phyloP scores from a whole-genome alignment of 2,329 filamentous ascomycete species.

The Trichoderma atroviride region DNA sequence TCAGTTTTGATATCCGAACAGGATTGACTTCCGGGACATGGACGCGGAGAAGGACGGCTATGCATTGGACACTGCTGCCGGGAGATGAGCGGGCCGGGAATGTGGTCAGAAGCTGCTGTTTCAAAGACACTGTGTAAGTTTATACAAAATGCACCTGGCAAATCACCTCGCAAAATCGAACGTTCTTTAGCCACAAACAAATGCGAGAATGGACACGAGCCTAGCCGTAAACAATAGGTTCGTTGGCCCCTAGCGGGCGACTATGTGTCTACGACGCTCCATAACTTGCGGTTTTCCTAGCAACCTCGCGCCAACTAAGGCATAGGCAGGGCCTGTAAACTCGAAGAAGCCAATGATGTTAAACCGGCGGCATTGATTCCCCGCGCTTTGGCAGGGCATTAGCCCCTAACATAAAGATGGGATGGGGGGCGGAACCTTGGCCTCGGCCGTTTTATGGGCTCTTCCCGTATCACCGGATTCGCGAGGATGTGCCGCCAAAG shows the following conservation, averaged over 20 bases:
- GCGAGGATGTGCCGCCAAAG: background rate
- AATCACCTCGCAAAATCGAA: background rate
- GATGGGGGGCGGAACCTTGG: background rate
- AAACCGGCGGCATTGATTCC: constrained; percentile 15
- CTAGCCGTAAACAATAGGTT: background rate
- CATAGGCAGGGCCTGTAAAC: background rate
- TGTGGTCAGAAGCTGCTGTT: background rate
- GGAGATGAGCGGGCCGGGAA: constrained; percentile 12
- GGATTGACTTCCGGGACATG: constrained; percentile 19
- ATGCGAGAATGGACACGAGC: background rate
- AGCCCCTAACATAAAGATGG: background rate
- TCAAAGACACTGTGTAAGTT: background rate
- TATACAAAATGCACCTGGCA: background rate
- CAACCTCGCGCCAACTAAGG: constrained; percentile 1
- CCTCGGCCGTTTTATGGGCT: constrained; percentile 1
- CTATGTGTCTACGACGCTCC: background rate
- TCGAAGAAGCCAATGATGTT: constrained; percentile 9
- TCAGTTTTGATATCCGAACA: constrained; percentile 20
- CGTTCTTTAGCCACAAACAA: background rate
- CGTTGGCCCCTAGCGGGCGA: background rate
- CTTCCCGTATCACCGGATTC: constrained; percentile 4
- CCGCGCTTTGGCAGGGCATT: constrained; percentile 5
- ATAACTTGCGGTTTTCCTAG: constrained; percentile 2
- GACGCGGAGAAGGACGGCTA: constrained; percentile 22
- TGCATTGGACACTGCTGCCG: constrained; percentile 13